A percentile compares a stretch with the other conserved stretches of the same genome.
phyloP scores from a whole-genome alignment of 257 asterid species.

The Nicotiana tomentosiformis region DNA sequence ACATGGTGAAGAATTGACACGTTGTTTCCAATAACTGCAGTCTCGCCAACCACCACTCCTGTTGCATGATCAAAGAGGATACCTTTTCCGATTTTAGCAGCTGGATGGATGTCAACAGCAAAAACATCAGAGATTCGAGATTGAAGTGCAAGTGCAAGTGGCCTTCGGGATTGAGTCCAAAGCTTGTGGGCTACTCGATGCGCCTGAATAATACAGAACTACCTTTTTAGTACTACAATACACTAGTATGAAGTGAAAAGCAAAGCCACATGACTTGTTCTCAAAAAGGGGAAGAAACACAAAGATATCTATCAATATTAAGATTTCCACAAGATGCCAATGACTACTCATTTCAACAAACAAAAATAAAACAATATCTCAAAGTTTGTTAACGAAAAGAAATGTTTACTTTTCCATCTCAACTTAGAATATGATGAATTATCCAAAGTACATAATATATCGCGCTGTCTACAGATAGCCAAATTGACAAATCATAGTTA shows the following conservation, averaged over 20 bases:
- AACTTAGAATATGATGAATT: not conserved
- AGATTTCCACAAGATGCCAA: not conserved
- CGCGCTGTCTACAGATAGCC: not conserved
- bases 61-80: slow-evolving; percentile 57
- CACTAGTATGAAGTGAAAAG: not conserved
- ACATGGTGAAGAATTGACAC: slow-evolving; percentile 73
- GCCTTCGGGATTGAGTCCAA: slow-evolving; percentile 32
- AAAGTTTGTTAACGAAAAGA: not conserved
- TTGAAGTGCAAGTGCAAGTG: slow-evolving; percentile 38
- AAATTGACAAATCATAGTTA: not conserved
- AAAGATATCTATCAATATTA: not conserved
- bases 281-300: not conserved
- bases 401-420: not conserved
- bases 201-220: slow-evolving; percentile 11
- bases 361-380: not conserved
- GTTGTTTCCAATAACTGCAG: slow-evolving; percentile 69
- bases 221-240: not conserved
- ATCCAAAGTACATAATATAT: not conserved
- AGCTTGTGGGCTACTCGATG: slow-evolving; percentile 41
- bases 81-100: slow-evolving; percentile 37
- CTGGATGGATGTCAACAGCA: slow-evolving; percentile 43
- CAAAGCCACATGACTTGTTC: not conserved
- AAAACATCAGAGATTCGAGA: slow-evolving; percentile 41
- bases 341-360: not conserved
- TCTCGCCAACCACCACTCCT: slow-evolving; percentile 81